These are phyloP conservation scores for Cyberlindnera veronae DNA, from an alignment of 805 yeast genomes.

Conservation along the genomic window DNA sequence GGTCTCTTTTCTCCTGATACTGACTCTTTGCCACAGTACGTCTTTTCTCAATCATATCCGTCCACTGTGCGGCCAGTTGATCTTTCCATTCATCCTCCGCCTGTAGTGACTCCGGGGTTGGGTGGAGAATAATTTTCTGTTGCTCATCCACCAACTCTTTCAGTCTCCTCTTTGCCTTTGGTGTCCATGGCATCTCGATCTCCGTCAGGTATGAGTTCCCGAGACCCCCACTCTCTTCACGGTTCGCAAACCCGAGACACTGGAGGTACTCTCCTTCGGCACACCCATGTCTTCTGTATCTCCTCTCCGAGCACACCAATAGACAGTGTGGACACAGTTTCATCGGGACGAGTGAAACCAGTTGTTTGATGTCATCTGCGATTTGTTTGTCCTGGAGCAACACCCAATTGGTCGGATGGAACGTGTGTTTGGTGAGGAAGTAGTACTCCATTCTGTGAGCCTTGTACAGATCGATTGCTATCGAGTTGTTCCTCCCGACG, in stretches of 20 bases:
- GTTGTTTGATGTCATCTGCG: not conserved
- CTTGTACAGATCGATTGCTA: slow-evolving; percentile 6
- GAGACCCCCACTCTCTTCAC: slow-evolving; percentile 1
- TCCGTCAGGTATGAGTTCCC: slow-evolving; percentile 3
- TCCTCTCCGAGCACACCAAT: slow-evolving; percentile 4
- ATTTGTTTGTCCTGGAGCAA: not conserved
- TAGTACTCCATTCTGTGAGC: slow-evolving; percentile 2
- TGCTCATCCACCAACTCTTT: slow-evolving; percentile 1
- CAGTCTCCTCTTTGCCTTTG: not conserved
- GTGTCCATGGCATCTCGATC: not conserved
- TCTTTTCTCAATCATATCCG: slow-evolving; percentile 1
- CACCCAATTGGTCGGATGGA: slow-evolving; percentile 8
- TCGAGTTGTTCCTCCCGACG: slow-evolving; percentile 6
- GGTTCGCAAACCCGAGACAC: slow-evolving; percentile 1
- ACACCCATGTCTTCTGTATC: slow-evolving; percentile 5
- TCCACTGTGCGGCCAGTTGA: not conserved
- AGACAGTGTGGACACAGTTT: slow-evolving; percentile 5
- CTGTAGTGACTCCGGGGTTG: not conserved
- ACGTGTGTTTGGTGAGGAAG: slow-evolving; percentile 6
- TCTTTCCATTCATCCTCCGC: slow-evolving; percentile 4
- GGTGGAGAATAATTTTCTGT: slow-evolving; percentile 2
- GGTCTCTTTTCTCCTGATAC: slow-evolving; percentile 2
- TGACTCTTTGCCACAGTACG: slow-evolving; percentile 1
- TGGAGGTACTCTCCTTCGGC: not conserved
- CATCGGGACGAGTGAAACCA: not conserved